phyloP scores from a whole-genome alignment of 2,329 filamentous ascomycete species.

The Didymosphaeria variabile region DNA sequence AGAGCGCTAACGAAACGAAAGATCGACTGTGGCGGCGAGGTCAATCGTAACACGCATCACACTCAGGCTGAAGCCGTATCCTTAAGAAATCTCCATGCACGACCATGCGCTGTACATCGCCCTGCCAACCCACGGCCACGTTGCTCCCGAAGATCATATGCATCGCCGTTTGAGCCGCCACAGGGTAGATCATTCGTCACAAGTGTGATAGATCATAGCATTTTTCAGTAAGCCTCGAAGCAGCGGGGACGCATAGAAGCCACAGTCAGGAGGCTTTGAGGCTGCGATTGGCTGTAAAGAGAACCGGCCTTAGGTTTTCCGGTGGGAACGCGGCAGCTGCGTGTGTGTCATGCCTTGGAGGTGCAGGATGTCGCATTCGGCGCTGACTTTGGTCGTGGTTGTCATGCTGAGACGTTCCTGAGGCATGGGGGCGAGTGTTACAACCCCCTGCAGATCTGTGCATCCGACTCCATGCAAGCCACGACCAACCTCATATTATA shows the following conservation, averaged over 20 bases:
- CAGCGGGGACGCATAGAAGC: not conserved
- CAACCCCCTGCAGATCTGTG: slow-evolving; percentile 13
- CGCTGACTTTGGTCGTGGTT: not conserved
- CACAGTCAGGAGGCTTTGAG: not conserved
- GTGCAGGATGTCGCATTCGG: slow-evolving; percentile 8
- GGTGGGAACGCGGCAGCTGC: not conserved
- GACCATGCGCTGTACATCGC: not conserved
- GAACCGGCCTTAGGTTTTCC: slow-evolving; percentile 2
- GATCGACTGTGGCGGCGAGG: slow-evolving; percentile 18
- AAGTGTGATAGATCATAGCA: not conserved
- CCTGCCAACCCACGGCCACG: slow-evolving; percentile 5
- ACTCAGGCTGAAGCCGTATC: slow-evolving; percentile 20
- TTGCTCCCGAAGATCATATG: not conserved
- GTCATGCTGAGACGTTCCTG: slow-evolving; percentile 21
- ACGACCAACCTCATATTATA: not conserved
- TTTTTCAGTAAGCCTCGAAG: not conserved
- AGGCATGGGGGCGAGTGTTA: slow-evolving; percentile 11
- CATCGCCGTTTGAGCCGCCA: not conserved
- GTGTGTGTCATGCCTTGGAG: not conserved
- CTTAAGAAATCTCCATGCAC: slow-evolving; percentile 1
- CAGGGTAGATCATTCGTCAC: not conserved
- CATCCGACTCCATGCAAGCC: not conserved
- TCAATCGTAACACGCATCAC: not conserved
- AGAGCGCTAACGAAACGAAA: slow-evolving; percentile 34
- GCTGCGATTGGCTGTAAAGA: slow-evolving; percentile 1